These are phyloP conservation scores for Penicillium crustosum DNA, from an alignment of 2,329 filamentous ascomycete genomes.

Conservation along the genomic window DNA sequence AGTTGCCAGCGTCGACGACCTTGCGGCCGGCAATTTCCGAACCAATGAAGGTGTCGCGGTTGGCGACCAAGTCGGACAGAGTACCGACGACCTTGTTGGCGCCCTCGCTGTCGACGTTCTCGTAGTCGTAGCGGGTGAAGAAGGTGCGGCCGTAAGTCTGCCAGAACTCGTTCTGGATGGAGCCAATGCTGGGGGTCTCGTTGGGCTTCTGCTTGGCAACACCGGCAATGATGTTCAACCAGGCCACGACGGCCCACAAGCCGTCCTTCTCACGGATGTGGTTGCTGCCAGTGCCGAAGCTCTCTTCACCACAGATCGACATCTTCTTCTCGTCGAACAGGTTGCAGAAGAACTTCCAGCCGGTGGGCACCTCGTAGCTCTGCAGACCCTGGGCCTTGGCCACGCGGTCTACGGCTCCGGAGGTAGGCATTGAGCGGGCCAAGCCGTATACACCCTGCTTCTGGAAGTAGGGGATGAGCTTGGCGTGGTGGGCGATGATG, in stretches of 20 bases:
- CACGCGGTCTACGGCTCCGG: conserved; percentile 90
- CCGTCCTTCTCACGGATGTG: conserved; percentile 99
- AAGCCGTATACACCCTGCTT: conserved; percentile 94
- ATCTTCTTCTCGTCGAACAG: conserved; percentile 93
- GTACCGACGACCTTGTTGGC: conserved; percentile 86
- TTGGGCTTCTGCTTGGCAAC: conserved; percentile 78
- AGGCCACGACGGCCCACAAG: conserved; percentile 94
- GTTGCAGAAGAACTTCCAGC: conserved; percentile 99
- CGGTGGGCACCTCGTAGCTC: conserved; percentile 95
- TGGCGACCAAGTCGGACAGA: conserved; percentile 74
- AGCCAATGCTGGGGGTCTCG: conserved; percentile 85
- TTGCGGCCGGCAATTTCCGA: conserved; percentile 79
- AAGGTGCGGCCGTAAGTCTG: conserved; percentile 92
- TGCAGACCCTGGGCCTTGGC: conserved; percentile 89
- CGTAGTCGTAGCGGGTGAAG: conserved; percentile 99
- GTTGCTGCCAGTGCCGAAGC: conserved; percentile 96
- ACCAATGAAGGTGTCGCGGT: conserved; percentile 73
- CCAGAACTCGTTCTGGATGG: conserved; percentile 98
- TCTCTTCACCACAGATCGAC: conserved; percentile 98
- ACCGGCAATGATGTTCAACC: conserved; percentile 97
- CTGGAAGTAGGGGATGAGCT: conserved; percentile 97
- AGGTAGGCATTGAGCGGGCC: conserved; percentile 96
- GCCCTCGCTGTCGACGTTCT: conserved; percentile 86
- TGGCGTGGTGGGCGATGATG: conserved; percentile 95
- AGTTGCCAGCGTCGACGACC: conserved; percentile 88